Conservation (phyloP, 2,329 filamentous ascomycete genomes). For the Sphaceloma murrayae region DNA sequence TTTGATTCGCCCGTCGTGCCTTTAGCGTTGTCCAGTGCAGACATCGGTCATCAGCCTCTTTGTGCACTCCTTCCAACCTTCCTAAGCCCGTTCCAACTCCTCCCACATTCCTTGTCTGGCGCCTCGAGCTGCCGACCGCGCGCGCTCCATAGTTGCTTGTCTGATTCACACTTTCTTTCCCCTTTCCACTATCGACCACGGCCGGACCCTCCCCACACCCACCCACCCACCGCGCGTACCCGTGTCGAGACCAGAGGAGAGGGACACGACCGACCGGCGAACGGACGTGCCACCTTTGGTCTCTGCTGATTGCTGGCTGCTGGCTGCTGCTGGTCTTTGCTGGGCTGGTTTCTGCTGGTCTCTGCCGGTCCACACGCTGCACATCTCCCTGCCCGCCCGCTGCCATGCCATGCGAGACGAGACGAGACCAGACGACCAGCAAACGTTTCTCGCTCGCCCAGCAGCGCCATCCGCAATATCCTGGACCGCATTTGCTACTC, state of each 20-base stretch:
- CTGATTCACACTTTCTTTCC: constrained; percentile 15
- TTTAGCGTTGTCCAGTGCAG: constrained; percentile 13
- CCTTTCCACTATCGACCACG: constrained; percentile 9
- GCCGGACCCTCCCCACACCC: constrained; percentile 6
- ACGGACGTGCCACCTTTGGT: not conserved
- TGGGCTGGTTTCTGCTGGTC: not conserved
- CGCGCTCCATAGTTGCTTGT: constrained; percentile 11
- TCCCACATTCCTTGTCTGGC: constrained; percentile 6
- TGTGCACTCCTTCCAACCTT: not conserved
- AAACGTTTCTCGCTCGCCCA: constrained; percentile 16
- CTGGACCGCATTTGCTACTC: constrained; percentile 5
- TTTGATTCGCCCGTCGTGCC: constrained; percentile 10
- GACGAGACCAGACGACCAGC: constrained; percentile 15
- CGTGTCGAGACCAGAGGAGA: constrained; percentile 17
- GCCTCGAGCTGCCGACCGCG: constrained; percentile 4
- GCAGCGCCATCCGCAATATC: constrained; percentile 14
- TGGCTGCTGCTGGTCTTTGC: too few relatives aligned
- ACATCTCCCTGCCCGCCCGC: not conserved
- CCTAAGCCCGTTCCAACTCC: constrained; percentile 7
- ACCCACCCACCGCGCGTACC: constrained; percentile 14
- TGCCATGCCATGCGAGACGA: constrained; percentile 14
- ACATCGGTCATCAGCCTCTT: constrained; percentile 17
- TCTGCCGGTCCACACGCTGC: not conserved
- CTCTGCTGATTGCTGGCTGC: not conserved
- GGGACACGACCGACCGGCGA: constrained; percentile 1